Evolutionary conservation across 2,329 filamentous ascomycete species (phyloP), one percentile per base, ranked within the genome.

Genomic region (Diaporthe eres): DNA sequence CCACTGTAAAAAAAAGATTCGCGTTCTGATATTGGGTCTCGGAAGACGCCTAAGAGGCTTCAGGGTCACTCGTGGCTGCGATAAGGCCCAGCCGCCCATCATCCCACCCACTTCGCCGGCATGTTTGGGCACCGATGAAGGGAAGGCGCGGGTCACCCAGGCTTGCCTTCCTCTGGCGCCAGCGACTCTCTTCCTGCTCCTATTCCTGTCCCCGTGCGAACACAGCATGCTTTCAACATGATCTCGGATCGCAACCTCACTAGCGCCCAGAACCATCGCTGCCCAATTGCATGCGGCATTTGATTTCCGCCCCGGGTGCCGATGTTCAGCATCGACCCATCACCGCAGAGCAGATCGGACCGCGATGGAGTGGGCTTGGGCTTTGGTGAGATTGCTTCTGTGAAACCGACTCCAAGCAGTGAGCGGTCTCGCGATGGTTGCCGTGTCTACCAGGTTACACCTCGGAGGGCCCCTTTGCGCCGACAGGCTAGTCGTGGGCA

Each of bases 401-500:
- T 60, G 55, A 51, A 39, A 72, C 28, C 34, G 3, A 22, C 44
- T 34, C 55, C n/a, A 47, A 39, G 47, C 60, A 60, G 31, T 58
- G 57, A 53, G 71, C 34, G 28, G 17, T 47, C 9, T 63, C 58
- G 47, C 44, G 49, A 55, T 53, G 65, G 65, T 31, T 51, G 65
- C 31, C 34, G 34, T 28, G 28, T 44, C 42, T 55, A 31, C 71
- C 58, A 73, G 58, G 58, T 65, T 73, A 34, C 34, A 55, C 71
- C 71, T 73, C 58, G 71, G n/a, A 44, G 57, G 9, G 10, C 3
- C 12, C 28, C 25, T 31, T 22, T n/a, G 15, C n/a, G 71, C 17
- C 47, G 19, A 53, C 31, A 53, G 57, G 57, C 57, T 42, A 42
- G 44, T 49, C 44, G 28, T 53, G 34, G 60, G 37, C n/a, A 10